phyloP scores from a whole-genome alignment of 192 early-diverging fungal genomes.

The Coemansia sp. region DNA sequence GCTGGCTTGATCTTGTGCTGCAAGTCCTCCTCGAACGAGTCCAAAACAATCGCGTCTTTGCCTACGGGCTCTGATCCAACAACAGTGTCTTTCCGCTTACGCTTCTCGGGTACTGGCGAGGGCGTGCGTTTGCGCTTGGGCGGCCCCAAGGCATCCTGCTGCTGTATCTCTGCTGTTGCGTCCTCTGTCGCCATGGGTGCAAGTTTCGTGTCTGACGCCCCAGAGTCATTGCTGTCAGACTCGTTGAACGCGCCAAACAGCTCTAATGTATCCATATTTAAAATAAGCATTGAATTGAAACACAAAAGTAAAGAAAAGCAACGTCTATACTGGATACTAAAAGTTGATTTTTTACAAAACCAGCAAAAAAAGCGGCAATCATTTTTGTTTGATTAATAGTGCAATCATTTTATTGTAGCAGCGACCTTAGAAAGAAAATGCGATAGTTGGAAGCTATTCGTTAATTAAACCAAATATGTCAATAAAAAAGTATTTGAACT shows the following conservation, averaged over 20 bases:
- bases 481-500: no score
- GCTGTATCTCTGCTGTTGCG: no score
- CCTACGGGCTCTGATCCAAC: neutral
- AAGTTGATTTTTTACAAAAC: no score
- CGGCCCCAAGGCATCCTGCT: neutral
- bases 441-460: no score
- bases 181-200: neutral
- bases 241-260: conserved; percentile 53
- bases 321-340: no score
- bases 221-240: conserved; percentile 23
- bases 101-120: conserved; percentile 17
- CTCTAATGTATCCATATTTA: conserved; percentile 32
- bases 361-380: neutral
- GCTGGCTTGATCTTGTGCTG: conserved; percentile 64
- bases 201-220: conserved; percentile 7
- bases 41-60: conserved; percentile 56
- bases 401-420: no score
- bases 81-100: conserved; percentile 8
- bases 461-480: no score
- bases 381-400: neutral
- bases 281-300: neutral
- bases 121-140: neutral
- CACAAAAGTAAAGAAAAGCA: no score
- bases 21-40: conserved; percentile 68
- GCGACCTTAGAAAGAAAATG: no score